Base-by-base conservation (phyloP, 768 basidiomycete species). In the Psilocybe subaeruginosa region DNA sequence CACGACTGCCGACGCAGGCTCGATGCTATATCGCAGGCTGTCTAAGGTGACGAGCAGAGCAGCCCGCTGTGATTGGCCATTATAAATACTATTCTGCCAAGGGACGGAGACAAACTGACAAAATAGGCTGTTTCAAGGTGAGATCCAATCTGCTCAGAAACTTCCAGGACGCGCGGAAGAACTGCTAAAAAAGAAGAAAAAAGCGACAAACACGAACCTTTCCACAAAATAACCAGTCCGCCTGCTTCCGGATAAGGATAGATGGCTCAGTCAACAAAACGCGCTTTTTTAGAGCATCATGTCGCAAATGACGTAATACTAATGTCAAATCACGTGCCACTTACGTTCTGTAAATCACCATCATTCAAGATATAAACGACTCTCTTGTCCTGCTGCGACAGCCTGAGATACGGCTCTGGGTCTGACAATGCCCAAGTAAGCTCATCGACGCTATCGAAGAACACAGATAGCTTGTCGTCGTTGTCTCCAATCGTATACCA, bases 401-500 rank as follows among this genome's bases (percentile, higher is more conserved):
- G 54, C 31, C 31, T 43, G 33, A 50, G 54, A 35, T 47, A 35
- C 19, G 53, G 48, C 51, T 56, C 49, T 57, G 17, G 16, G 48
- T 23, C 61, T 53, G 56, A 67, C 61, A 60, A 64, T 60, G 61
- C 60, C 66, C 54, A 64, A 62, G 39, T 64, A 67, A 53, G 60
- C 39, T 51, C 53, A 41, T 29, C n/a, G 46, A 58, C 61, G 51
- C 19, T 17, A 35, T 8, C 51, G 48, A 16, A 8, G 37, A 49
- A 23, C 37, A 39, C 37, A 8, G 37, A 23, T 43, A 51, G 49
- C 56, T 54, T 53, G 50, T 60, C 45, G 30, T 46, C 41, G 31
- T 53, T 19, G 4, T 48, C 50, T 39, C 4, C 53, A 43, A 39
- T 19, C n/a, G 31, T 43, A 39, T 41, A 48, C 37, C 19, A 39